phyloP scores from a whole-genome alignment of 345 rosid genomes.

The Syzygium aromaticum region DNA sequence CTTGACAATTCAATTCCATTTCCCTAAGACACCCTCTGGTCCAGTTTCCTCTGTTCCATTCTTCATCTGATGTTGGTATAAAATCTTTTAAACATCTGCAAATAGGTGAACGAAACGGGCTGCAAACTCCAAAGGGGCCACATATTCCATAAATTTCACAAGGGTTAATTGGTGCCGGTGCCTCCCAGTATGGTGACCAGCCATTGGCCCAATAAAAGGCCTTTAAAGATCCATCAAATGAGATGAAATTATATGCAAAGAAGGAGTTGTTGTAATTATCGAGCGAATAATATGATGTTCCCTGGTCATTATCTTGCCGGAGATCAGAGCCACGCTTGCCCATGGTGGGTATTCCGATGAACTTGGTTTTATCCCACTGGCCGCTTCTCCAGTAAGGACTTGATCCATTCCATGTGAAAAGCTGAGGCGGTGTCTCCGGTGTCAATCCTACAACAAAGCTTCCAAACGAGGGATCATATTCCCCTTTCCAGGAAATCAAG shows the following conservation, averaged over 20 bases:
- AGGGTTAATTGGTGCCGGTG: neutral
- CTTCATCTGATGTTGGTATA: conserved; percentile 7
- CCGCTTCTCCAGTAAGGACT: conserved; percentile 2
- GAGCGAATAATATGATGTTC: neutral
- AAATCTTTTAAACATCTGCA: conserved; percentile 27
- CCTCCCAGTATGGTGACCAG: conserved; percentile 3
- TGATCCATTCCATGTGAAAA: conserved; percentile 5
- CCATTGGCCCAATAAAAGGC: conserved; percentile 1
- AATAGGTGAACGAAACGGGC: neutral
- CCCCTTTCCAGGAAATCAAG: conserved; percentile 22
- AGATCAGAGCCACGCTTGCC: neutral
- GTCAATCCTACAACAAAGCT: conserved; percentile 10
- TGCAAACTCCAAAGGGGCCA: conserved; percentile 19
- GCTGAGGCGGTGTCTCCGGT: conserved; percentile 16
- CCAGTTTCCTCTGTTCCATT: conserved; percentile 4
- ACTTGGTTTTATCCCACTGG: conserved; percentile 6
- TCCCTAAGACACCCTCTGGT: conserved; percentile 18
- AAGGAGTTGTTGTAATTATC: neutral
- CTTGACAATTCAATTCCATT: neutral
- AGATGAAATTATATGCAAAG: neutral
- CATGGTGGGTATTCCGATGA: neutral
- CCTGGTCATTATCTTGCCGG: neutral
- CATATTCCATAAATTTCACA: conserved; percentile 24
- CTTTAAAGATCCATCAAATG: conserved; percentile 3
- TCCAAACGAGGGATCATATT: conserved; percentile 23